Evolutionary conservation across 2,329 filamentous ascomycete species (phyloP).

Genomic region (Akanthomyces lecanii): DNA sequence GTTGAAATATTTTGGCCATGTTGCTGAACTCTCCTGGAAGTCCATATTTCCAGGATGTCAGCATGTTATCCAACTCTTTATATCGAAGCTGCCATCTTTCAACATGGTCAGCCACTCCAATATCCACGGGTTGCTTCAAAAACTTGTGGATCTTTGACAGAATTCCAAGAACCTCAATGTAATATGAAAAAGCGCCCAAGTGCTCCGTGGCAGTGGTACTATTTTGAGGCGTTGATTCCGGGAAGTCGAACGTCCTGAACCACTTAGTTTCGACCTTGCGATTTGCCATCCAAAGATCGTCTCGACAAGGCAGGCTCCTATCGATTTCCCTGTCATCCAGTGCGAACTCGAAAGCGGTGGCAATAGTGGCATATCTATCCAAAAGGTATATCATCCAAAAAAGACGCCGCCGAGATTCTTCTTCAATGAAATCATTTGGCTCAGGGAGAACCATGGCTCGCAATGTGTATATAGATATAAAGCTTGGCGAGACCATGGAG

Average conservation of each 20-base stretch:
- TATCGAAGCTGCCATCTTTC: slow-evolving; percentile 87
- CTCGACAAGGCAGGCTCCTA: slow-evolving; percentile 77
- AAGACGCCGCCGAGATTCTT: slow-evolving; percentile 76
- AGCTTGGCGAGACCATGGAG: slow-evolving; percentile 70
- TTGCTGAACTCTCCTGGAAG: slow-evolving; percentile 81
- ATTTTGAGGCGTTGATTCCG: slow-evolving; percentile 50
- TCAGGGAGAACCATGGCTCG: slow-evolving; percentile 82
- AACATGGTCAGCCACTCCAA: slow-evolving; percentile 76
- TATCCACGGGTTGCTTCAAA: slow-evolving; percentile 83
- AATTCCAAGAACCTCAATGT: slow-evolving; percentile 84
- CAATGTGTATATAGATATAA: slow-evolving; percentile 83
- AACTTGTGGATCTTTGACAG: slow-evolving; percentile 85
- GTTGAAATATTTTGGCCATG: slow-evolving; percentile 72
- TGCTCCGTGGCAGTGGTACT: slow-evolving; percentile 70
- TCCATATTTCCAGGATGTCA: slow-evolving; percentile 79
- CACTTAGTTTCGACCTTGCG: slow-evolving; percentile 79
- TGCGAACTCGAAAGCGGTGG: slow-evolving; percentile 88
- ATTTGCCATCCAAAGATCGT: slow-evolving; percentile 81
- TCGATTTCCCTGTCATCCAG: slow-evolving; percentile 88
- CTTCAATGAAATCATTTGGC: slow-evolving; percentile 80
- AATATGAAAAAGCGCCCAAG: slow-evolving; percentile 82
- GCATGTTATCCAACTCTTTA: slow-evolving; percentile 73
- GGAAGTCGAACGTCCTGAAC: slow-evolving; percentile 57
- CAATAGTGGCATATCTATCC: slow-evolving; percentile 84
- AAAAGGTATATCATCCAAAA: slow-evolving; percentile 96